Conservation (phyloP, 2,329 filamentous ascomycete species). For the Setomelanomma holmii region DNA sequence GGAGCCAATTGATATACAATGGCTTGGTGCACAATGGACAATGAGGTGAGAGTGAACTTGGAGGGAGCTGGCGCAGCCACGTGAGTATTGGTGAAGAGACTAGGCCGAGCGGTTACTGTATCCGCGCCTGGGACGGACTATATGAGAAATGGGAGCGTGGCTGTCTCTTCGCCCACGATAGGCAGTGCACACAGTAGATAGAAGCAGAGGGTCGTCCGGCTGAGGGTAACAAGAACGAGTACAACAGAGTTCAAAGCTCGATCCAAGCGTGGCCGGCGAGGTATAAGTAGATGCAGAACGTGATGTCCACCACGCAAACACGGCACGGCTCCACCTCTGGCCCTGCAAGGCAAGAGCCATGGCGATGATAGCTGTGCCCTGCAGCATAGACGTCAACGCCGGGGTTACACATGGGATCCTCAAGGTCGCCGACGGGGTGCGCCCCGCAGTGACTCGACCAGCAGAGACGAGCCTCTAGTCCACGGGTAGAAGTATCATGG, state of each 20-base stretch:
- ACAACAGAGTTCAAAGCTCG: not conserved
- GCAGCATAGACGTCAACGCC: conserved; percentile 18
- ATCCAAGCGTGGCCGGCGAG: not conserved
- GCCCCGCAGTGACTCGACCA: conserved; percentile 4
- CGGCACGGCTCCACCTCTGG: not conserved
- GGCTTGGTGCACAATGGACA: not conserved
- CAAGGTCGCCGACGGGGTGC: conserved; percentile 22
- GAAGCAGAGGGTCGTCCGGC: not conserved
- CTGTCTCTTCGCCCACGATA: too few species aligned
- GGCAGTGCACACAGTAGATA: too few species aligned
- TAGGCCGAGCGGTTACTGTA: too few species aligned
- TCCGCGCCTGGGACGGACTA: too few species aligned
- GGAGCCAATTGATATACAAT: not conserved
- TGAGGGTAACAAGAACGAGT: not conserved
- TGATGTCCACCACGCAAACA: not conserved
- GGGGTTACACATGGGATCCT: conserved; percentile 27
- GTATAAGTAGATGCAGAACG: not conserved
- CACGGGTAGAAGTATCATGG: not conserved
- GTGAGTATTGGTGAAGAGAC: not conserved
- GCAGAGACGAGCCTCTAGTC: conserved; percentile 5
- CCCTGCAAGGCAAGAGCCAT: not conserved
- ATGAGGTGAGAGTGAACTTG: not conserved
- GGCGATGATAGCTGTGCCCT: conserved; percentile 12
- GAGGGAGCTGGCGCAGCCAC: not conserved
- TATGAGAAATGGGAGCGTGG: too few species aligned